These are phyloP conservation scores for Fusarium concolor DNA, from an alignment of 2,329 filamentous ascomycete genomes.

Conservation along the genomic window DNA sequence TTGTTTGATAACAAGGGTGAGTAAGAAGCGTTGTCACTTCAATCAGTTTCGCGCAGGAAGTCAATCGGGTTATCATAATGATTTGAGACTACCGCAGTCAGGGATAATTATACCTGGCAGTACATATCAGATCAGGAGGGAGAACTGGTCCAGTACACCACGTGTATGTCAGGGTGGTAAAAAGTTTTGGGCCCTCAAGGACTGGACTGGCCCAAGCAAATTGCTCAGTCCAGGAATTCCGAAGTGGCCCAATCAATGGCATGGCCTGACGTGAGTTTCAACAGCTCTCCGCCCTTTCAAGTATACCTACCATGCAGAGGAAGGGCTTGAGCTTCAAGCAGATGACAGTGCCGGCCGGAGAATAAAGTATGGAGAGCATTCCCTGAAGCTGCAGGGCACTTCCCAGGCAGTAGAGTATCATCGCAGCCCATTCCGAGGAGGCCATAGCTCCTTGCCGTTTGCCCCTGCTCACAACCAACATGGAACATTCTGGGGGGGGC, in stretches of 20 bases:
- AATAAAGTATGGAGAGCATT: constrained; percentile 25
- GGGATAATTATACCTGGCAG: not conserved
- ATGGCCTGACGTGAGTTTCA: not conserved
- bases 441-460: constrained; percentile 36
- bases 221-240: not conserved
- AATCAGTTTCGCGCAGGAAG: not conserved
- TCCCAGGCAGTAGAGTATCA: constrained; percentile 22
- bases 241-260: not conserved
- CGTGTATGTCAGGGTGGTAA: not conserved
- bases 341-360: constrained; percentile 12
- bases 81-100: not conserved
- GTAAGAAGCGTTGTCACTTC: not conserved
- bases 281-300: not conserved
- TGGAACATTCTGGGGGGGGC: constrained; percentile 14
- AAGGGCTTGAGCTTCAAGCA: constrained; percentile 4
- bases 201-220: not conserved
- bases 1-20: not conserved
- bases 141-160: not conserved
- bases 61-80: constrained; percentile 10
- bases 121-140: not conserved
- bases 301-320: not conserved
- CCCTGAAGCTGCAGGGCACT: constrained; percentile 19
- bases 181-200: not conserved
- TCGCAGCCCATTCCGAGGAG: constrained; percentile 19
- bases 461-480: constrained; percentile 18